phyloP scores from a whole-genome alignment of 768 basidiomycete species.

The Suillus luteus region DNA sequence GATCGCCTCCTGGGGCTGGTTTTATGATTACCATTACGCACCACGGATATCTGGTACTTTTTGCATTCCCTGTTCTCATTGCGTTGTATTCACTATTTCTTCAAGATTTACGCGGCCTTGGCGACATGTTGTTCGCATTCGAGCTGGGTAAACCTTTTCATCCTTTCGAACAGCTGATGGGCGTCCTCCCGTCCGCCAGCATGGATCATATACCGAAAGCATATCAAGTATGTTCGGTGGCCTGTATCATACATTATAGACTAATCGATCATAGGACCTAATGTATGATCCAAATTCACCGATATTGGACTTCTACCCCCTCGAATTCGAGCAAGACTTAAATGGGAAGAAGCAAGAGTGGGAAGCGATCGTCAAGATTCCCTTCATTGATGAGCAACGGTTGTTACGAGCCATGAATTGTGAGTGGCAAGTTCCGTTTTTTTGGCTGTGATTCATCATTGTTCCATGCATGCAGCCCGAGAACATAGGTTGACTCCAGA shows the following conservation, averaged over 20 bases:
- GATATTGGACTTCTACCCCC: conserved; percentile 93
- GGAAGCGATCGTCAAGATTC: conserved; percentile 99
- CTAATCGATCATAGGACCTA: conserved; percentile 59
- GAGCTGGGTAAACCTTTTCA: conserved; percentile 86
- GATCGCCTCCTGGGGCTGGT: conserved; percentile 98
- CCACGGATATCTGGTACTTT: conserved; percentile 91
- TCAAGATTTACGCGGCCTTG: conserved; percentile 61
- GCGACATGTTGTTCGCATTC: conserved; percentile 83
- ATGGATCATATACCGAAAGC: conserved; percentile 85
- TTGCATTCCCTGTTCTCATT: neutral
- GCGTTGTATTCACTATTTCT: conserved; percentile 13
- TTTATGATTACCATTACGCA: conserved; percentile 97
- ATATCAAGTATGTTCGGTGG: conserved; percentile 59
- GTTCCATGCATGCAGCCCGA: conserved; percentile 49
- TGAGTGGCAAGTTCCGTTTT: conserved; percentile 37
- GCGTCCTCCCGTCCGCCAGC: conserved; percentile 91
- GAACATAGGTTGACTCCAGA: conserved; percentile 76
- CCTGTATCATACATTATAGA: neutral
- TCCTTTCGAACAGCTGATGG: conserved; percentile 97
- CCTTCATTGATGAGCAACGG: conserved; percentile 86
- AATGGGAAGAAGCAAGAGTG: conserved; percentile 99
- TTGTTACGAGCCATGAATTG: conserved; percentile 82
- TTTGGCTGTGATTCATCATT: neutral
- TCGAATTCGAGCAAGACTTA: conserved; percentile 87
- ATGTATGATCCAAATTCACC: conserved; percentile 86